Base-by-base conservation (phyloP, 2,329 filamentous ascomycete genomes). In the Cladorrhinum sp. region DNA sequence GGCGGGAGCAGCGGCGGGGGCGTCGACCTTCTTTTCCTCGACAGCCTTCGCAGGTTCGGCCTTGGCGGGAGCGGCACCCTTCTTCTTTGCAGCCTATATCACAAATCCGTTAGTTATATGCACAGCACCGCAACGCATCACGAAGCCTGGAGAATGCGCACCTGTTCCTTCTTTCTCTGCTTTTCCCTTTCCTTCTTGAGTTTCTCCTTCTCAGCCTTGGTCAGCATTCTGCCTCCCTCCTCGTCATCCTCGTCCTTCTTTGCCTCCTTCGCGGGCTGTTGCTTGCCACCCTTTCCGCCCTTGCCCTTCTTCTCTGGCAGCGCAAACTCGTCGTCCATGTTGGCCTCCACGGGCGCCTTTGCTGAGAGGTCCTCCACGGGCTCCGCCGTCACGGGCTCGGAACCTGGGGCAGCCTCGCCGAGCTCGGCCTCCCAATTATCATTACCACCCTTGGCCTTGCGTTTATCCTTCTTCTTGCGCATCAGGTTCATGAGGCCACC, bases 141-240 rank as follows among this genome's bases (percentile, higher is more conserved):
- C 1, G 10, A 18, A 6, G 16, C 63, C 51, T 23, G 48, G 48
- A 48, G 54, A 58, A 53, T 18, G 36, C 69, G 54, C 64, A 95
- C 92, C 85, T 98, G 90, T 77, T 99, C 95, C 86, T 93, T 99
- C 81, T 99, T 99, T 68, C 93, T 85, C 79, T 95, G 91, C 86
- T 99, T 99, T 81, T 99, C 95, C 64, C 92, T 87, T 80, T 99
- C 95, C 80, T 97, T 99, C 84, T 94, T 98, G 72, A 94, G 83
- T 77, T 92, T 96, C 76, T 99, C 95, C 80, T 99, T 99, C 80
- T 99, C 93, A 61, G 96, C 95, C 85, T 98, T 99, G 42, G 92
- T 96, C 79, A 98, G 87, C 54, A 98, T 82, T 59, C 87, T 85
- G 50, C 88, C 88, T 62, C 80, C 82, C 7, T 75, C 85, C 10